Base-by-base conservation (phyloP, 768 basidiomycete species). In the Amanita thiersii region DNA sequence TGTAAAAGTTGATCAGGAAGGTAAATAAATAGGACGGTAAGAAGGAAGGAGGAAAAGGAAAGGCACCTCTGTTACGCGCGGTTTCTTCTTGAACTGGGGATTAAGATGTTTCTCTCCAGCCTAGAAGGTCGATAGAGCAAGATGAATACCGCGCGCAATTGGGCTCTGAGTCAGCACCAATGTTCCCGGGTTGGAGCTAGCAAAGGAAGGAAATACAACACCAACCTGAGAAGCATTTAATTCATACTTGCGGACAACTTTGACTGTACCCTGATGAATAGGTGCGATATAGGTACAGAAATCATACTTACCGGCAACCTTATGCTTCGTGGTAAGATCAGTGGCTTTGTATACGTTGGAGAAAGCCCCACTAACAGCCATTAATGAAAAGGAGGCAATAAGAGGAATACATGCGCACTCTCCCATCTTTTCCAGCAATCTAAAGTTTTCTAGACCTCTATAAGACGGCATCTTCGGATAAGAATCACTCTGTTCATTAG, bases 321-420 rank as follows among this genome's bases (percentile, higher is more conserved):
- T 84, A 54, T 80, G 73, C 30, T 81, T 80, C 8, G 80, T 82
- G 26, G 70, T 65, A 36, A 77, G 69, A 57, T 97, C 86, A 41
- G 84, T 52, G 10, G 91, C 94, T 58, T 87, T 88, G 73, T 94
- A 99, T 6, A 99, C 94, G 56, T 96, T 90, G n/a, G 93, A 97
- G 60, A 99, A 99, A 31, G 94, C 94, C 46, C 94, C 94, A 53
- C 81, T 88, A 53, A 30, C 35, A 19, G 37, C 15, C 32, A 45
- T 25, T 24, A 60, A 43, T 28, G 45, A 40, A 30, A 29, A 53
- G 59, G 39, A 45, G 41, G 45, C 44, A 42, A 38, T 42, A 44
- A 35, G 40, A 33, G 35, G 43, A 37, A 42, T 43, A 32, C 25
- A 43, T 39, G 82, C 89, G 60, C 48, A 92, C 89, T 92, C 89